Evolutionary conservation across 495 filamentous ascomycete genomes (phyloP).

Genomic region (Articulospora tetracladia): DNA sequence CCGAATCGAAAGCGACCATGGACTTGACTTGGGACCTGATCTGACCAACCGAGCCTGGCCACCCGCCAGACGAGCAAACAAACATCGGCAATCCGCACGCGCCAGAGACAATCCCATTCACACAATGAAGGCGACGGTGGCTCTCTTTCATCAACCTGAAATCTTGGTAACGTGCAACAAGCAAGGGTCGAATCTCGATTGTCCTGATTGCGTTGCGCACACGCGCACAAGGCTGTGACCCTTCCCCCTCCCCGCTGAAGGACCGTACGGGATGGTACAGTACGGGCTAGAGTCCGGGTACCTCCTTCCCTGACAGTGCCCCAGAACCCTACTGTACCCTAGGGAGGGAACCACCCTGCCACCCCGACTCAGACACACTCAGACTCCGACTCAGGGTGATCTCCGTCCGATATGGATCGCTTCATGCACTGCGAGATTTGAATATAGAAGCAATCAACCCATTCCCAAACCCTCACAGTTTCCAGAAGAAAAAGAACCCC

Average conservation of each 20-base stretch:
- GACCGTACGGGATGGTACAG: too few relatives aligned
- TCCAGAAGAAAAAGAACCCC: not conserved
- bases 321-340: too few relatives aligned
- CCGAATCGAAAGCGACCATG: not conserved
- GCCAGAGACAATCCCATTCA: too few relatives aligned
- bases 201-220: not conserved
- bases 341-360: not conserved
- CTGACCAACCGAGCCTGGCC: too few relatives aligned
- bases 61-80: too few relatives aligned
- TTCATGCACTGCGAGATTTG: not conserved
- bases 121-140: too few relatives aligned
- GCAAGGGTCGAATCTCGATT: not conserved
- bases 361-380: too few relatives aligned
- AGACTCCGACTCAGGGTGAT: not conserved
- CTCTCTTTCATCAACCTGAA: not conserved
- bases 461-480: not conserved
- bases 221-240: not conserved
- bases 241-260: not conserved
- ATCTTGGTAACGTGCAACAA: not conserved
- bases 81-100: too few relatives aligned
- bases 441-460: not conserved
- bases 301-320: too few relatives aligned
- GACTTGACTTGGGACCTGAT: too few relatives aligned
- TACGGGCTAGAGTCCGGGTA: too few relatives aligned
- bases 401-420: not conserved